Evolutionary conservation across 2,329 filamentous ascomycete genomes (phyloP), one percentile per base, ranked within the genome.

Genomic region (Exserohilum turcica): DNA sequence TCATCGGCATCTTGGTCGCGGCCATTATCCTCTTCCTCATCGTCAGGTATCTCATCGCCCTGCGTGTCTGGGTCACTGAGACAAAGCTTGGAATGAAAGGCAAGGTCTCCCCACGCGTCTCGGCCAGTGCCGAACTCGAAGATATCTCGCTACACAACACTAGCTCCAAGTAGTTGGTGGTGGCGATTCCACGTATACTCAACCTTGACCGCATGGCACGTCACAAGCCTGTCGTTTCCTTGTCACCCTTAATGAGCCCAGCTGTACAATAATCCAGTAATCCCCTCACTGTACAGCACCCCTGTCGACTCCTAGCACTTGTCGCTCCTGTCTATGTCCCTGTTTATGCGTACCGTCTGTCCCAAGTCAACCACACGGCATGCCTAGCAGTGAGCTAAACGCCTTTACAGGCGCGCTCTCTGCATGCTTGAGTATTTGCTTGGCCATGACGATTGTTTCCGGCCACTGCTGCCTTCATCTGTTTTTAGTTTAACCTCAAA

Each of bases 1-100:
- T 85, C 43, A 74, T 90, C 43, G 76, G 74, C 2, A 77, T 79
- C 15, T 53, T 78, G 19, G 68, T 72, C n/a, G 75, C 61, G 8
- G 65, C 68, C 9, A 66, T 77, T 13, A 56, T 78, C 21, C 43
- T 78, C 3, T 79, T 79, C 54, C 61, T 75, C 8, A 58, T 78
- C n/a, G 74, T 78, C 19, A 68, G 68, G 18, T 77, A 74, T 47
- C 28, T 77, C 29, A 76, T 78, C 42, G 33, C 66, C 59, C 54
- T 75, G 15, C 71, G 77, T 15, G 58, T 74, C 1, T 76, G 73
- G 74, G 39, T 76, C 3, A 80, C 77, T 2, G 80, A 82, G 68
- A 74, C 64, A 48, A 78, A 76, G 65, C 51, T 78, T 52, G 73
- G 75, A 1, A 72, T 64, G 63, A 67, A 44, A 35, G 78, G 78